Evolutionary conservation across 352 stramenopile species (phyloP).

Genomic region (Pythium insidiosum): DNA sequence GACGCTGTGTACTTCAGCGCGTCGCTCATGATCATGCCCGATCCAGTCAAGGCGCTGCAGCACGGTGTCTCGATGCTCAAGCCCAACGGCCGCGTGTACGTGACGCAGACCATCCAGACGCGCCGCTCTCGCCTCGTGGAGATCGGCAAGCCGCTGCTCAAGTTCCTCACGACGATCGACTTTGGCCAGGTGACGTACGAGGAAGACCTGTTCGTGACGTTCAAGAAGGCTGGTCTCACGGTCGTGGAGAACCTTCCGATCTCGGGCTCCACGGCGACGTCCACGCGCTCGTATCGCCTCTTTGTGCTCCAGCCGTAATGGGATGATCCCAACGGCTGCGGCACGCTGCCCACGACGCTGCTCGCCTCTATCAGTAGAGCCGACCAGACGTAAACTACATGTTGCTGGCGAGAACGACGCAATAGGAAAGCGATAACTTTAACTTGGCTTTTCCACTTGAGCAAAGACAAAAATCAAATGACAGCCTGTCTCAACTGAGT

Average conservation of each 20-base stretch:
- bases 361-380: no score
- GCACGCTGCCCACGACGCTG: no score
- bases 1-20: slow-evolving; percentile 90
- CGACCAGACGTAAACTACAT: no score
- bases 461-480: no score
- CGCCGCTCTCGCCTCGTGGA: slow-evolving; percentile 51
- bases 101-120: slow-evolving; percentile 91
- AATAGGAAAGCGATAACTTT: no score
- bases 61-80: slow-evolving; percentile 58
- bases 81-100: slow-evolving; percentile 61
- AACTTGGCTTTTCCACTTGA: no score
- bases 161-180: slow-evolving; percentile 91
- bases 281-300: slow-evolving; percentile 57
- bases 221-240: slow-evolving; percentile 54
- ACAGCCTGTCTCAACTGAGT: no score
- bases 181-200: slow-evolving; percentile 88
- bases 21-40: slow-evolving; percentile 89
- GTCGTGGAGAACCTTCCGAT: slow-evolving; percentile 49
- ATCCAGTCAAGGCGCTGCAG: slow-evolving; percentile 73
- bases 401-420: no score
- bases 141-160: slow-evolving; percentile 84
- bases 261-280: slow-evolving; percentile 42
- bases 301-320: slow-evolving; percentile 42
- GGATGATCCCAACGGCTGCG: no score
- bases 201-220: slow-evolving; percentile 50